Evolutionary conservation across 768 basidiomycete genomes (phyloP), one percentile per base, ranked within the genome.

Genomic region (Trametes sanguinea): DNA sequence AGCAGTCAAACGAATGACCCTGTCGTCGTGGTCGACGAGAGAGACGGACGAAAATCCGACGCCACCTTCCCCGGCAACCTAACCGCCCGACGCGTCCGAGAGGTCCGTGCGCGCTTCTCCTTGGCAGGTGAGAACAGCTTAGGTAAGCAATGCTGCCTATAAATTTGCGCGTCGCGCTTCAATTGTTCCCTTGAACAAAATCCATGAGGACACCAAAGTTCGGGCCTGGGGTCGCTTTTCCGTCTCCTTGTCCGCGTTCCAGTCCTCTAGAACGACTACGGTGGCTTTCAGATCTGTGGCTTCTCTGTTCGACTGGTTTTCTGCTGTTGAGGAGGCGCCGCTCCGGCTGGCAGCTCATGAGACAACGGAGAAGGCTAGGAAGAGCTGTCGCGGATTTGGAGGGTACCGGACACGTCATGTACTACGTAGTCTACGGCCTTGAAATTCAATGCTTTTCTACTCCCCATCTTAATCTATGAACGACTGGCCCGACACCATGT

Each of bases 231-330:
- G 77, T 80, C 88, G 85, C 84, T 83, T 76, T 81, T 83, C 87
- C 88, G 86, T 83, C 84, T 92, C 85, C 90, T 85, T 84, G 90
- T 84, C 88, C 92, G 92, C 92, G 92, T 94, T 92, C 90, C 90
- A 89, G 90, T 92, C 88, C 85, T 82, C 89, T 81, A 91, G 83
- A 92, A 42, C 64, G 70, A 85, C 60, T 58, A 77, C 75, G 77
- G 69, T 64, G 62, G 47, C 57, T 48, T 67, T 60, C 64, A 48
- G 16, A 6, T 45, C 74, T 63, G 63, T 67, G 67, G 63, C 69
- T 67, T 69, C 71, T 81, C 75, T 60, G 78, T 80, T 77, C 73
- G 77, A 80, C 78, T 78, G 66, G 75, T 75, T 71, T 77, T 62
- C 72, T 69, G 53, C 55, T 78, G 72, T 75, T 74, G 77, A 65